Evolutionary conservation across 257 asterid genomes (phyloP).

Genomic region (Pogostemon cablin): DNA sequence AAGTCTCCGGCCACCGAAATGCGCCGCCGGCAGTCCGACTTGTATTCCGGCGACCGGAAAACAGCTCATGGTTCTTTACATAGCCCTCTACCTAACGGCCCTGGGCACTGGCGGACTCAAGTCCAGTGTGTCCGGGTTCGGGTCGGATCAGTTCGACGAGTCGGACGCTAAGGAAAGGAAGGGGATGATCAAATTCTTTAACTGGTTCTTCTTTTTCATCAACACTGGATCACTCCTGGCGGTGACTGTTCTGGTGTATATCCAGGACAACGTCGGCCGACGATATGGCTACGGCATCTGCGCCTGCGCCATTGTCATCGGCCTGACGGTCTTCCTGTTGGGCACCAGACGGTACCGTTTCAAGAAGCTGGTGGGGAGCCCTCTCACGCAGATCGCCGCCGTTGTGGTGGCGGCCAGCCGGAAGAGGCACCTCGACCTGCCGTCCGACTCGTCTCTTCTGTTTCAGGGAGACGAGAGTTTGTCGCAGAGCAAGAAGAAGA

Average conservation of each 20-base stretch:
- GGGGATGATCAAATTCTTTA: slow-evolving; percentile 77
- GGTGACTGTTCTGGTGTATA: slow-evolving; percentile 71
- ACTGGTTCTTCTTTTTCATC: slow-evolving; percentile 84
- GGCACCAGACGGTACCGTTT: slow-evolving; percentile 74
- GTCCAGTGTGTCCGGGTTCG: slow-evolving; percentile 90
- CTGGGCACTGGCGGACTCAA: slow-evolving; percentile 86
- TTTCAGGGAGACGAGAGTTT: slow-evolving; percentile 31
- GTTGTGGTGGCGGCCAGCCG: slow-evolving; percentile 68
- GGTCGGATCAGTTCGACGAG: slow-evolving; percentile 87
- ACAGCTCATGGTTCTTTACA: slow-evolving; percentile 59
- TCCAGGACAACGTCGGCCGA: slow-evolving; percentile 81
- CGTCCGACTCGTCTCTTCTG: slow-evolving; percentile 55
- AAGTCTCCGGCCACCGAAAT: slow-evolving; percentile 70
- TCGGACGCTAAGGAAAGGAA: slow-evolving; percentile 50
- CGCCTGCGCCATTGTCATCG: slow-evolving; percentile 62
- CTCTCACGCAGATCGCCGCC: slow-evolving; percentile 69
- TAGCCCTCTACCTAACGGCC: slow-evolving; percentile 74
- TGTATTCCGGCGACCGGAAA: slow-evolving; percentile 66
- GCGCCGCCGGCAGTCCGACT: slow-evolving; percentile 40
- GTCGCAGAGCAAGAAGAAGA: slow-evolving; percentile 38
- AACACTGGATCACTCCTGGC: slow-evolving; percentile 73
- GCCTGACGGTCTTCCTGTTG: slow-evolving; percentile 47
- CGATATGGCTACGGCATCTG: slow-evolving; percentile 84
- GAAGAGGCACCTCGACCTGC: slow-evolving; percentile 54
- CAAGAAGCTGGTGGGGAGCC: slow-evolving; percentile 78